Evolutionary conservation across 2,329 filamentous ascomycete species (phyloP).

Genomic region (Colletotrichum liaoningense): DNA sequence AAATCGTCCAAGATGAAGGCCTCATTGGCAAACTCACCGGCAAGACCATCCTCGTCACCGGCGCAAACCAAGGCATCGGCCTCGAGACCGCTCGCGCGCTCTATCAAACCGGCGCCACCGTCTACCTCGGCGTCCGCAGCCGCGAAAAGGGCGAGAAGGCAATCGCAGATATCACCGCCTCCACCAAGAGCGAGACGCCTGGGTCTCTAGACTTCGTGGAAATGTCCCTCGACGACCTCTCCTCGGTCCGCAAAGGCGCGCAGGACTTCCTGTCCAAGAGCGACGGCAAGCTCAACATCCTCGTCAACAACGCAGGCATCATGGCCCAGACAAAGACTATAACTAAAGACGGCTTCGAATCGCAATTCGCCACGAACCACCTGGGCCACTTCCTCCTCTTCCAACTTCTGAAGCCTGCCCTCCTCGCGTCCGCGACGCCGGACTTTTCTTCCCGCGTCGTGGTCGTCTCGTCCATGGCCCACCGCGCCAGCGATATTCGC

Average conservation of each 20-base stretch:
- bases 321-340: slow-evolving; percentile 27
- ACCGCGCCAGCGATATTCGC: slow-evolving; percentile 47
- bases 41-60: slow-evolving; percentile 51
- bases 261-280: slow-evolving; percentile 43
- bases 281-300: slow-evolving; percentile 39
- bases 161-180: slow-evolving; percentile 36
- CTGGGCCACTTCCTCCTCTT: slow-evolving; percentile 66
- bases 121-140: slow-evolving; percentile 51
- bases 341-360: slow-evolving; percentile 40
- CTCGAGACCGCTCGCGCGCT: slow-evolving; percentile 52
- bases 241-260: slow-evolving; percentile 42
- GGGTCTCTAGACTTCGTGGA: slow-evolving; percentile 1
- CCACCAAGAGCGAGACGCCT: not conserved
- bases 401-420: slow-evolving; percentile 56
- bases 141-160: slow-evolving; percentile 45
- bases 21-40: slow-evolving; percentile 38
- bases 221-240: slow-evolving; percentile 32
- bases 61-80: slow-evolving; percentile 50
- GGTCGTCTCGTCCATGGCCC: slow-evolving; percentile 54
- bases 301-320: slow-evolving; percentile 53
- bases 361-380: slow-evolving; percentile 64
- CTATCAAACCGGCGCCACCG: slow-evolving; percentile 47
- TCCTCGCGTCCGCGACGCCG: slow-evolving; percentile 52
- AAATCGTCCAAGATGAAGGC: slow-evolving; percentile 33
- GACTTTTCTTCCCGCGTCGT: slow-evolving; percentile 59